phyloP scores from a whole-genome alignment of 768 basidiomycete species.

The Rhodotorula paludigena region DNA sequence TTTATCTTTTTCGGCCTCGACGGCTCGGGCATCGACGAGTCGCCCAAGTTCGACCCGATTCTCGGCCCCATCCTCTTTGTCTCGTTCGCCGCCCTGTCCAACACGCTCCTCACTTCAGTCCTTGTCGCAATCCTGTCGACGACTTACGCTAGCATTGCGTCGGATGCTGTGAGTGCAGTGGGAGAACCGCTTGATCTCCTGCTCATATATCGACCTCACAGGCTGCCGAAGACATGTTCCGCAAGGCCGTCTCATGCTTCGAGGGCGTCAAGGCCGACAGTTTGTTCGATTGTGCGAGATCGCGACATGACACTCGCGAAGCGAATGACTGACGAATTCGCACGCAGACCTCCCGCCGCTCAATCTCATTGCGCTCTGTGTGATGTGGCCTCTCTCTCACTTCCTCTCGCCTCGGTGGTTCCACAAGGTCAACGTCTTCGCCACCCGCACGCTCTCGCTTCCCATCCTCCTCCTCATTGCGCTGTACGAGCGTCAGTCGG shows the following conservation, averaged over 20 bases:
- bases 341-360: slow-evolving; percentile 72
- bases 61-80: slow-evolving; percentile 78
- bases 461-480: slow-evolving; percentile 40
- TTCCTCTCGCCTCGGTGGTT: slow-evolving; percentile 92
- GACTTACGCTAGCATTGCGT: slow-evolving; percentile 86
- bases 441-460: slow-evolving; percentile 32
- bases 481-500: slow-evolving; percentile 34
- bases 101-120: slow-evolving; percentile 76
- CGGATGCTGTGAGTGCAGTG: slow-evolving; percentile 65
- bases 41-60: slow-evolving; percentile 71
- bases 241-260: slow-evolving; percentile 84
- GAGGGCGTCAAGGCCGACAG: slow-evolving; percentile 61
- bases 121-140: slow-evolving; percentile 68
- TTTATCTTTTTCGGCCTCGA: slow-evolving; percentile 77
- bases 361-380: slow-evolving; percentile 75
- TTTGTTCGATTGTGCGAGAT: slow-evolving; percentile 41
- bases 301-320: too few relatives aligned
- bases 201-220: slow-evolving; percentile 7
- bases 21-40: slow-evolving; percentile 73
- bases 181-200: too few relatives aligned
- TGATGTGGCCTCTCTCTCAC: slow-evolving; percentile 83
- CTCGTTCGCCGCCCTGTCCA: slow-evolving; percentile 83
- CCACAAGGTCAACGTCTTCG: slow-evolving; percentile 59
- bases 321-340: too few relatives aligned
- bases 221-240: slow-evolving; percentile 73